These are phyloP conservation scores for Cladorrhinum sp. DNA, from an alignment of 2,329 filamentous ascomycete species.

Conservation along the genomic window DNA sequence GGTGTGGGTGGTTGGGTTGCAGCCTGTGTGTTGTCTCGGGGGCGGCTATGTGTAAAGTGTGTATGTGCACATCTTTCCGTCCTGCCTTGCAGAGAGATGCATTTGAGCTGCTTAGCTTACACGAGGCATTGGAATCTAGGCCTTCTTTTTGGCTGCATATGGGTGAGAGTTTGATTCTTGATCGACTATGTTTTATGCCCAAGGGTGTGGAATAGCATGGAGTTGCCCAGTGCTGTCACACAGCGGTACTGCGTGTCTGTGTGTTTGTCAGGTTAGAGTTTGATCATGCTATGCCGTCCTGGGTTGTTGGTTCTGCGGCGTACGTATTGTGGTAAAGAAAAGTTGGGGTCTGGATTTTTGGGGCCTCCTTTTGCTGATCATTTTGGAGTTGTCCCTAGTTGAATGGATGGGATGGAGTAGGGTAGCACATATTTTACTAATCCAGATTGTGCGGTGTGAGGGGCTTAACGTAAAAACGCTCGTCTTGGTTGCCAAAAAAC, in stretches of 20 bases:
- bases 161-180: background rate
- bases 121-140: background rate
- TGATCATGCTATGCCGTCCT: background rate
- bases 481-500: background rate
- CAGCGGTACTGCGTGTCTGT: background rate
- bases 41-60: background rate
- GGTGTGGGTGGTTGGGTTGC: background rate
- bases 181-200: background rate
- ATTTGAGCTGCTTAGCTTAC: background rate
- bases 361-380: background rate
- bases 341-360: background rate
- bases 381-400: background rate
- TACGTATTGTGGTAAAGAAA: too few relatives aligned
- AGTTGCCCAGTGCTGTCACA: background rate
- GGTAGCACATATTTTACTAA: background rate
- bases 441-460: background rate
- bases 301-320: background rate
- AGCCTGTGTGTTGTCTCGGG: background rate
- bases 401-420: background rate
- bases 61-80: background rate
- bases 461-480: background rate
- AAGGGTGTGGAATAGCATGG: background rate
- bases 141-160: background rate
- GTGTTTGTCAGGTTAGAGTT: background rate
- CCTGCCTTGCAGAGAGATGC: background rate